Evolutionary conservation across 176 grass and related monocot genomes (phyloP), one percentile per base, ranked within the genome.

Genomic region (Paspalum notatum): DNA sequence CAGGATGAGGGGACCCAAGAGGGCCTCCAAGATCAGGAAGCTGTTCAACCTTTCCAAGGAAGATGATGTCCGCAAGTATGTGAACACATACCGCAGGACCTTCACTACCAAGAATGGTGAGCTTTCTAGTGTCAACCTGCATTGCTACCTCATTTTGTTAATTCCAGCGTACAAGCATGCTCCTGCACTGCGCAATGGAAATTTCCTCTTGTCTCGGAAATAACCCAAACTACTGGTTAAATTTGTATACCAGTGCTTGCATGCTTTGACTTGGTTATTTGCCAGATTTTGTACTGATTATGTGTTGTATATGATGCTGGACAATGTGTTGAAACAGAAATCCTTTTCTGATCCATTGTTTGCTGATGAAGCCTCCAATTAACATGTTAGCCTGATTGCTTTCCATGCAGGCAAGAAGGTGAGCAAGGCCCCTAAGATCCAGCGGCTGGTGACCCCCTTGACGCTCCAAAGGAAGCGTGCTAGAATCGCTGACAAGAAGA

Each of bases 381-480:
- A 10, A n/a, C n/a, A 49, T 48, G 25, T 17, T 71, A 3, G 42
- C 14, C 8, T 83, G 7, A 16, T 37, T 80, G 60, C 11, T 70
- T 82, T 12, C 58, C 9, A 46, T 84, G 66, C 91, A 97, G 94
- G 94, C 40, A 98, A 98, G 90, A 98, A 90, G 52, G 84, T 83
- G 22, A 98, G 95, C 90, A 98, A 98, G 95, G 95, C 95, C 16
- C 95, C 95, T 7, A 98, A 98, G 88, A 98, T 98, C 69, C 95
- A 98, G 81, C 85, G 95, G 59, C 88, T 98, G 11, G 95, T 98
- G 58, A 98, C 95, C 6, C 95, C 95, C 4, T 37, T 94, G 77
- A 95, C 92, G 1, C 56, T 98, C n/a, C 95, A 98, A 67, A 92
- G 95, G 78, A 98, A 98, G 92, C 89, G 95, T 0, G 58, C 86